These are phyloP conservation scores for Physcia stellaris DNA, from an alignment of 495 filamentous ascomycete genomes.

Conservation along the genomic window DNA sequence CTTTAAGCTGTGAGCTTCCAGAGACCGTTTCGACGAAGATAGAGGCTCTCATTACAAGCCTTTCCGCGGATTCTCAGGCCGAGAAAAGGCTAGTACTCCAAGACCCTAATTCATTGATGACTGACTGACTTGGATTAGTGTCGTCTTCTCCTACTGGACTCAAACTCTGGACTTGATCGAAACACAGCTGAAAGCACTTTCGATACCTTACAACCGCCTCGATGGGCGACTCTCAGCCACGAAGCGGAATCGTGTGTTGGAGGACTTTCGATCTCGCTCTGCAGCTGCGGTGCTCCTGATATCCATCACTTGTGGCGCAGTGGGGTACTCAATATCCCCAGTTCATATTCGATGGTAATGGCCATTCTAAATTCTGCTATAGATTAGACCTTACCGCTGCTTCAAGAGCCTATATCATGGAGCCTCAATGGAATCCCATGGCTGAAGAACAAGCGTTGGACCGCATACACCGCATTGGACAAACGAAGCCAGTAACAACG, in stretches of 20 bases:
- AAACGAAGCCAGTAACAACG: conserved; percentile 14
- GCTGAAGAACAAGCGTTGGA: conserved; percentile 18
- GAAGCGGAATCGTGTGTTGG: conserved; percentile 54
- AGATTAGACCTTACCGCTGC: conserved; percentile 34
- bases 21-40: too few species aligned
- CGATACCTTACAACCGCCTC: conserved; percentile 36
- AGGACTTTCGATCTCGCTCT: conserved; percentile 54
- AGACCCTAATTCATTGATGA: too few species aligned
- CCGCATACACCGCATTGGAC: conserved; percentile 19
- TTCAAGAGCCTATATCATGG: conserved; percentile 14
- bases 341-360: too few species aligned
- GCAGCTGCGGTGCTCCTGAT: conserved; percentile 66
- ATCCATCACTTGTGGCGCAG: conserved; percentile 78
- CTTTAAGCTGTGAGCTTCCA: too few species aligned
- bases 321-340: too few species aligned
- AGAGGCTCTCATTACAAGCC: too few species aligned
- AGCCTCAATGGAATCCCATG: conserved; percentile 23
- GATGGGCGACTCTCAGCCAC: conserved; percentile 69
- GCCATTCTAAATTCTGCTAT: too few species aligned
- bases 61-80: too few species aligned
- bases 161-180: conserved; percentile 7
- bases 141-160: not conserved
- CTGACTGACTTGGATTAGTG: not conserved
- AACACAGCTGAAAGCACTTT: not conserved
- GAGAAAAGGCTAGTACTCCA: too few species aligned